Conservation (phyloP, 2,329 filamentous ascomycete genomes). For the Alternaria dauci region DNA sequence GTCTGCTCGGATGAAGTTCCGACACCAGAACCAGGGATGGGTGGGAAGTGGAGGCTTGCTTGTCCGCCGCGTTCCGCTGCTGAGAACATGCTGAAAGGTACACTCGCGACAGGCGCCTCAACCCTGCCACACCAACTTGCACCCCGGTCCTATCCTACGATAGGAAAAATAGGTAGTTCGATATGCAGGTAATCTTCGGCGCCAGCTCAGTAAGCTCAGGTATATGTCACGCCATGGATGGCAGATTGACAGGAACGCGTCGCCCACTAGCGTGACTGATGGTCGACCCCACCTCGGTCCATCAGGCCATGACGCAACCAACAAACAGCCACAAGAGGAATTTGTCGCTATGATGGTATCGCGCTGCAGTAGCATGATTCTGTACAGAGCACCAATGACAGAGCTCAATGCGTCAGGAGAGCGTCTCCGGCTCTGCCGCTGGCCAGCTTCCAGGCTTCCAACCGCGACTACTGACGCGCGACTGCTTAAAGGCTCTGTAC, state of each 20-base stretch:
- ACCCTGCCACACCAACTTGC: background rate
- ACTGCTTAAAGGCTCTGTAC: conserved; percentile 17
- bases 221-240: background rate
- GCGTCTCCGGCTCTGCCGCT: conserved; percentile 14
- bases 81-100: background rate
- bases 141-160: background rate
- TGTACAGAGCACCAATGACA: conserved; percentile 23
- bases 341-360: conserved; percentile 33
- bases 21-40: conserved; percentile 3
- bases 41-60: conserved; percentile 11
- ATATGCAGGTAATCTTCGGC: background rate
- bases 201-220: background rate
- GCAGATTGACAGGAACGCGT: conserved; percentile 10
- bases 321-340: conserved; percentile 18
- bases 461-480: conserved; percentile 13
- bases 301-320: conserved; percentile 20
- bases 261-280: conserved; percentile 14
- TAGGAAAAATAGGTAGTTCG: background rate
- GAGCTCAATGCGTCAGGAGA: conserved; percentile 26
- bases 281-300: conserved; percentile 20
- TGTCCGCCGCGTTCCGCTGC: conserved; percentile 16
- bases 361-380: conserved; percentile 12
- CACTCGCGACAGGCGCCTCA: background rate
- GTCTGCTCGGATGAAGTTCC: conserved; percentile 8
- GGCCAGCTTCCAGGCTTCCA: conserved; percentile 14